Evolutionary conservation across 2,329 filamentous ascomycete genomes (phyloP), one percentile per base, ranked within the genome.

Genomic region (Diaporthe amygdali): DNA sequence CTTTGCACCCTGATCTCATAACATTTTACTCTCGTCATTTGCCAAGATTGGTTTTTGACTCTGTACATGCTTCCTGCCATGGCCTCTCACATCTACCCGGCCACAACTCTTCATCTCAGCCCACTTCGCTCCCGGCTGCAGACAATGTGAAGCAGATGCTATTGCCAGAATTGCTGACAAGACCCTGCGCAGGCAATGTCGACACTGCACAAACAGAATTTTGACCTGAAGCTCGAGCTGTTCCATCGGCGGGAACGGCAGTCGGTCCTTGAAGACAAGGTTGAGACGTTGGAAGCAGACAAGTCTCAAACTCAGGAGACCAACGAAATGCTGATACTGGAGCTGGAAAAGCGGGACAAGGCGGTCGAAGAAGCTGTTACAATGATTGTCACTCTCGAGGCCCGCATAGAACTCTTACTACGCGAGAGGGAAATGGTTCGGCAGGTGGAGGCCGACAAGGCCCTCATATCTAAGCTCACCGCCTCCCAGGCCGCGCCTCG

Each of bases 221-320:
- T 94, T 75, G 92, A 93, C 74, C 84, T 94, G 51, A 94, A 94
- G 79, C 84, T 94, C 39, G 92, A 94, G 77, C 80, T 94, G 1
- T 93, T 88, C 75, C 91, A 94, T 77, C 87, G 91, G 8, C 86
- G 92, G 34, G 89, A 94, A 79, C 86, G 88, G 67, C 90, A 92
- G 76, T 85, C 84, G 10, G 82, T 82, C 27, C 76, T 94, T 41
- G 91, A 93, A 76, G 84, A 87, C 41, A 84, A 85, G 49, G 75
- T 91, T n/a, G 86, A 90, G 46, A 79, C 79, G 5, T 81, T 93
- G 22, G 87, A 90, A 73, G 79, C 80, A 9, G 85, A 90, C 67
- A 86, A 87, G 72, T 80, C 79, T 5, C 87, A 89, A 76, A 79
- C 87, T 59, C 84, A 87, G 70, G 85, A 89, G 20, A 84, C 91